Evolutionary conservation across 495 filamentous ascomycete species (phyloP), one percentile per base, ranked within the genome.

Genomic region (Penicillium goetzii): DNA sequence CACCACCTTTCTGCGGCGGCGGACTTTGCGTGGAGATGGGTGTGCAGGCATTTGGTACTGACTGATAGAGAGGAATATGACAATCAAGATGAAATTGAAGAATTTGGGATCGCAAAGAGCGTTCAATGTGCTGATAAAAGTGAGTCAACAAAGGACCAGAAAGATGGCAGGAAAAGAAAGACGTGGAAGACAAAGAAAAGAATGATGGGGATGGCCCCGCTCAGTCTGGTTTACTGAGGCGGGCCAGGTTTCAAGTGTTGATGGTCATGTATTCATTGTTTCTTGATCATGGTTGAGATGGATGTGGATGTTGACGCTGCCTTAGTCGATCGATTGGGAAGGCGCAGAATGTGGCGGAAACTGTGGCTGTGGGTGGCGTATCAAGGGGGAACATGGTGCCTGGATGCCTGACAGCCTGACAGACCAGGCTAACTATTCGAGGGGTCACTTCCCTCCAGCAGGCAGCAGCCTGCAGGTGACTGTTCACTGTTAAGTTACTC

Each of bases 11-110:
- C 61, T 69, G 43, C 47, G 63, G 12, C 51, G 56, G 25, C 38
- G 63, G n/a, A 30, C 45, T 36, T 65, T 63, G 50, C 49, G 19
- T 47, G 62, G 63, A 8, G 60, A 53, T 17, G 19, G 52, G 43
- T 56, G 36, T 40, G 57, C 34, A 32, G 30, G 30, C 66, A 68
- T 68, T 17, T 17, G 41, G 32, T 15, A 26, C 7, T 17, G 28
- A 49, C 9, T 56, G 30, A 11, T 32, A 1, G 15, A 11, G 8
- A 12, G 1, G 23, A 23, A 12, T 21, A 2, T 40, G 12, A 12
- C 11, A 14, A 2, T 36, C 0, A 14, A 14, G 34, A 36, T 14
- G 3, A 36, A 36, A 36, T 14, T 4, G 10, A 4, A 14, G 34
- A 36, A 36, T 12, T 14, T 14, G 30, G 30, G 30, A 7, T 32